Evolutionary conservation across 2,329 filamentous ascomycete genomes (phyloP).

Genomic region (Aspergillus udagawae): DNA sequence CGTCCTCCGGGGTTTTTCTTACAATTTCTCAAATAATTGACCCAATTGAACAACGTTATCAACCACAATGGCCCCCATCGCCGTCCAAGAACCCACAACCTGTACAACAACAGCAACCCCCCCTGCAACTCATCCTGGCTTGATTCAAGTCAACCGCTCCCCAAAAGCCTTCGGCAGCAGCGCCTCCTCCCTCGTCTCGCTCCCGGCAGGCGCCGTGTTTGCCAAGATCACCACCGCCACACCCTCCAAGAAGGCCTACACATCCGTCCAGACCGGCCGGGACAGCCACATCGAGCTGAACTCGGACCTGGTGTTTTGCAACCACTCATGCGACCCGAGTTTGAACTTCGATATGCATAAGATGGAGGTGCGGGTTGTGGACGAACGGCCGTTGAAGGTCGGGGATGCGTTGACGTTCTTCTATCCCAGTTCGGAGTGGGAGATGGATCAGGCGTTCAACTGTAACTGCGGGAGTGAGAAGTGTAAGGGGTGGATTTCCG

Average conservation of each 20-base stretch:
- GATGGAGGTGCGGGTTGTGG: conserved; percentile 38
- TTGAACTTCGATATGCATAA: conserved; percentile 51
- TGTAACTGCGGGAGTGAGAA: conserved; percentile 38
- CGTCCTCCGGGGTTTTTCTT: too few relatives aligned
- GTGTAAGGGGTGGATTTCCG: conserved; percentile 39
- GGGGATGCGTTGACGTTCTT: conserved; percentile 47
- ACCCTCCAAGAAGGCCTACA: conserved; percentile 45
- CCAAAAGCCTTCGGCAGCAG: conserved; percentile 33
- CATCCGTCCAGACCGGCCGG: conserved; percentile 49
- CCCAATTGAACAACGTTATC: background rate
- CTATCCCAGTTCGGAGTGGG: conserved; percentile 49
- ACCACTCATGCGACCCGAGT: conserved; percentile 53
- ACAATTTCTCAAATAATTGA: background rate
- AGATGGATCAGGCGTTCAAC: conserved; percentile 46
- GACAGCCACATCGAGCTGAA: conserved; percentile 54
- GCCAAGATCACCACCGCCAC: conserved; percentile 45
- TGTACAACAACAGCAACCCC: conserved; percentile 6
- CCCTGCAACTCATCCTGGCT: conserved; percentile 25
- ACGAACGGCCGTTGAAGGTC: conserved; percentile 34
- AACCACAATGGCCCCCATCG: conserved; percentile 15
- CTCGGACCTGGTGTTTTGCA: conserved; percentile 54
- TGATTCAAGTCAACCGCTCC: conserved; percentile 27
- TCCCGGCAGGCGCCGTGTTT: conserved; percentile 50
- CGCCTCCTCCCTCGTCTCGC: conserved; percentile 47
- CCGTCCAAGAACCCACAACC: conserved; percentile 14